A percentile compares a stretch with the other conserved stretches of the same genome.
These are phyloP conservation scores for Pyrus communis DNA, from an alignment of 306 rosid species.

Conservation along the genomic window DNA sequence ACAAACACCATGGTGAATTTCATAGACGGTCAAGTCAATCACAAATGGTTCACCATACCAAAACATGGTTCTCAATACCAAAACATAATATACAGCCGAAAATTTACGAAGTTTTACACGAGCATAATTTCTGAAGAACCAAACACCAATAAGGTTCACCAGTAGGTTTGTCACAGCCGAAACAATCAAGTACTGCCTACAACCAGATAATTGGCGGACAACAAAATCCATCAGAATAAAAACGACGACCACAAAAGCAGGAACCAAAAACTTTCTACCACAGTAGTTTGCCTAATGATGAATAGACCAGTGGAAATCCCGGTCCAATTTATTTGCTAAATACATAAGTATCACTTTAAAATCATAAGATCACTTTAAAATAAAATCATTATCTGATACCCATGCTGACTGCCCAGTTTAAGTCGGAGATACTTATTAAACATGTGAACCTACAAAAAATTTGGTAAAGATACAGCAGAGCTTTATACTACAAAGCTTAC, in stretches of 20 bases:
- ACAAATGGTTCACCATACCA: background rate
- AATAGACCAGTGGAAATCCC: background rate
- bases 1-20: background rate
- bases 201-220: slow-evolving; percentile 30
- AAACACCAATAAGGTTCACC: slow-evolving; percentile 95
- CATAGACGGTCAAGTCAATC: background rate
- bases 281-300: background rate
- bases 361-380: background rate
- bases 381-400: background rate
- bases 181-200: slow-evolving; percentile 91
- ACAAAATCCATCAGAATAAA: slow-evolving; percentile 8
- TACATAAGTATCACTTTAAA: background rate
- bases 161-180: slow-evolving; percentile 88
- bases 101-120: slow-evolving; percentile 80
- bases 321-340: background rate
- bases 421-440: background rate
- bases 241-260: background rate
- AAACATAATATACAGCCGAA: slow-evolving; percentile 8
- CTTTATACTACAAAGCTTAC: background rate
- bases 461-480: background rate
- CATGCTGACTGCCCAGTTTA: background rate
- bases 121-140: slow-evolving; percentile 98
- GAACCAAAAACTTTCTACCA: slow-evolving; percentile 1
- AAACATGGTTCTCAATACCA: background rate
- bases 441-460: background rate